phyloP scores from a whole-genome alignment of 2,329 filamentous ascomycete genomes.

The Aspergillus pseudoterreus region DNA sequence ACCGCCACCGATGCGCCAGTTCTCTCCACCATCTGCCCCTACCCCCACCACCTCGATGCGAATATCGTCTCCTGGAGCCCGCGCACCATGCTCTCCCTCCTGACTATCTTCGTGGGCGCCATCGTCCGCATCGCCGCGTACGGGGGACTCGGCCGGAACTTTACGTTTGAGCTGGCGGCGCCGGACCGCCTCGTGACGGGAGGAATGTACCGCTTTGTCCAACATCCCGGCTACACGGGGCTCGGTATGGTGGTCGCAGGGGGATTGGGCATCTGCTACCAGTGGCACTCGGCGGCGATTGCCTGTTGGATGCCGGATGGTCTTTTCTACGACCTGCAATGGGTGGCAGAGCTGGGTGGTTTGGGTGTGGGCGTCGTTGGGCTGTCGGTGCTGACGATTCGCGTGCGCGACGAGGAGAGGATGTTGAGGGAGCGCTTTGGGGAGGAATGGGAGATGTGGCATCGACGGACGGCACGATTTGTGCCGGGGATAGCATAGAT shows the following conservation, averaged over 20 bases:
- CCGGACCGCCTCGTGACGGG: constrained; percentile 46
- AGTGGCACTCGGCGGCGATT: constrained; percentile 34
- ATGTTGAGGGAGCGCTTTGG: constrained; percentile 51
- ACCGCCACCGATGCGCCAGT: not conserved
- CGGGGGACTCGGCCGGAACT: constrained; percentile 47
- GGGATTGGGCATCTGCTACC: constrained; percentile 25
- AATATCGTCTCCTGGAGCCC: constrained; percentile 24
- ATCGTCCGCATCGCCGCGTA: constrained; percentile 40
- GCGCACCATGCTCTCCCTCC: constrained; percentile 4
- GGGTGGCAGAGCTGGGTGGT: not conserved
- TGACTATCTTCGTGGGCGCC: constrained; percentile 17
- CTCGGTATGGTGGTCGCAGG: constrained; percentile 15
- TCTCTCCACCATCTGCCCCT: constrained; percentile 15
- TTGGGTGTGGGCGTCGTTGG: constrained; percentile 4
- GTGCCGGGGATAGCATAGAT: constrained; percentile 40
- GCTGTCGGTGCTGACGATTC: constrained; percentile 21
- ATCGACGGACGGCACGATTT: constrained; percentile 47
- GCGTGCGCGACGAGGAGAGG: constrained; percentile 49
- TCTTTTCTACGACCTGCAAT: not conserved
- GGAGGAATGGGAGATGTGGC: constrained; percentile 48
- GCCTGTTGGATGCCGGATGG: constrained; percentile 33
- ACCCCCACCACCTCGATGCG: constrained; percentile 10
- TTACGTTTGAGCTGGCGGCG: constrained; percentile 50
- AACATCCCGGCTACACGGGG: constrained; percentile 54
- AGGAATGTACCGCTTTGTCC: constrained; percentile 49